A percentile compares a stretch with the other conserved stretches of the same genome.
These are phyloP conservation scores for Ophiocordyceps camponoti-saundersi DNA, from an alignment of 2,329 filamentous ascomycete genomes.

Conservation along the genomic window DNA sequence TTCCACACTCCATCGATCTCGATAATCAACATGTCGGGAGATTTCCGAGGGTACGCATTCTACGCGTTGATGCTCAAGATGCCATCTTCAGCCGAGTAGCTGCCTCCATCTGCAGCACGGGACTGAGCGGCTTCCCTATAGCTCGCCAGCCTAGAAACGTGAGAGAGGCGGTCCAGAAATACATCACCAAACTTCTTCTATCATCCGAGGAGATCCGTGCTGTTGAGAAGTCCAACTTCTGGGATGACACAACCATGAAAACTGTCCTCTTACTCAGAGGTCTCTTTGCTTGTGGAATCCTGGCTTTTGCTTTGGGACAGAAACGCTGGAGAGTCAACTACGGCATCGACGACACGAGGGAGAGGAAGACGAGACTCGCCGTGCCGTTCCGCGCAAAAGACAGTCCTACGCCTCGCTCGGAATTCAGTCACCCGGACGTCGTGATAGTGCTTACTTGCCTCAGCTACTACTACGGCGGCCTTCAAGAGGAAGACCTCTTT, in stretches of 20 bases:
- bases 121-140: conserved; percentile 21
- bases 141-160: conserved; percentile 13
- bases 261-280: conserved; percentile 33
- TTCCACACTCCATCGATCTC: conserved; percentile 12
- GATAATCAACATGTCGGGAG: conserved; percentile 22
- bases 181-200: conserved; percentile 23
- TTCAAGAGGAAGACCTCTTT: conserved; percentile 31
- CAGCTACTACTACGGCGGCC: conserved; percentile 38
- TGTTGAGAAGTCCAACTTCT: conserved; percentile 21
- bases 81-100: neutral
- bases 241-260: conserved; percentile 10
- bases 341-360: conserved; percentile 26
- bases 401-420: conserved; percentile 32
- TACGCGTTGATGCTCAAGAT: conserved; percentile 1
- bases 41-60: conserved; percentile 29
- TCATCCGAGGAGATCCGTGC: conserved; percentile 9
- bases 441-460: conserved; percentile 38
- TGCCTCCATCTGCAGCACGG: conserved; percentile 18
- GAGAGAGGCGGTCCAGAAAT: conserved; percentile 18
- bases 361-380: conserved; percentile 26
- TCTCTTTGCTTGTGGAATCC: conserved; percentile 35
- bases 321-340: conserved; percentile 53
- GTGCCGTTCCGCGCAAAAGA: conserved; percentile 47
- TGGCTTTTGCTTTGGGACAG: conserved; percentile 32
- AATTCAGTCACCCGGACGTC: conserved; percentile 46